Conservation (phyloP, 768 basidiomycete species). For the Serendipita indica region DNA sequence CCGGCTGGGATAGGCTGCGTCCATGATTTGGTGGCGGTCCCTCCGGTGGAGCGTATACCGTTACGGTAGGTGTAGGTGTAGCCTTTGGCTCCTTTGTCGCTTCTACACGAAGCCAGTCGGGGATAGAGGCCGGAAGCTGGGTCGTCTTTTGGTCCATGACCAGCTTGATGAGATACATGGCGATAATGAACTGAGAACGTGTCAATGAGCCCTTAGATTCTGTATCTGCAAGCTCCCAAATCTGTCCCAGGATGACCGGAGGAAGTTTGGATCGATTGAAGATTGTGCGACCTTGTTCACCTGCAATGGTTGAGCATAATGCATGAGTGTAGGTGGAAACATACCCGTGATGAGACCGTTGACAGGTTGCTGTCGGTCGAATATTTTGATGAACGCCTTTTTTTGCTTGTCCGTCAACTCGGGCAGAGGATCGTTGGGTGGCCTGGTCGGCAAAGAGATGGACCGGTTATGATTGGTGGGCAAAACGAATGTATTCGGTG, state of each 20-base stretch:
- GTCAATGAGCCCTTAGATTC: not conserved
- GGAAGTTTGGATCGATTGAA: conserved; percentile 10
- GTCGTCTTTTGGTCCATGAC: not conserved
- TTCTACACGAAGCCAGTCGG: not conserved
- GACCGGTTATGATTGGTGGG: not conserved
- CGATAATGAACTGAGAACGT: conserved; percentile 10
- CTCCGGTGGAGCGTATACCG: not conserved
- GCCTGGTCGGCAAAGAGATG: not conserved
- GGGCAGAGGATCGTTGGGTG: not conserved
- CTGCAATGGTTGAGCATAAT: conserved; percentile 3
- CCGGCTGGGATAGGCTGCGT: not conserved
- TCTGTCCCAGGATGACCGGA: conserved; percentile 1
- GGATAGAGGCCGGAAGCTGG: not conserved
- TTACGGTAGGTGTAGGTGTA: no score
- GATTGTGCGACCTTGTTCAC: not conserved
- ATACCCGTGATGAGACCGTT: conserved; percentile 3
- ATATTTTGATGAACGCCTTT: conserved; percentile 1
- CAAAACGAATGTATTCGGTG: not conserved
- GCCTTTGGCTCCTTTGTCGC: not conserved
- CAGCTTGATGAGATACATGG: conserved; percentile 12
- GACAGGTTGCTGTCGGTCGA: conserved; percentile 3
- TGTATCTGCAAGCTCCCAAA: conserved; percentile 11
- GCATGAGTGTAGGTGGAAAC: not conserved
- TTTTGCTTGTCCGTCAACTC: not conserved
- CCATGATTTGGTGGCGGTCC: not conserved